Conservation (phyloP, 2,329 filamentous ascomycete genomes). For the Ploettnerulaceae sp. region DNA sequence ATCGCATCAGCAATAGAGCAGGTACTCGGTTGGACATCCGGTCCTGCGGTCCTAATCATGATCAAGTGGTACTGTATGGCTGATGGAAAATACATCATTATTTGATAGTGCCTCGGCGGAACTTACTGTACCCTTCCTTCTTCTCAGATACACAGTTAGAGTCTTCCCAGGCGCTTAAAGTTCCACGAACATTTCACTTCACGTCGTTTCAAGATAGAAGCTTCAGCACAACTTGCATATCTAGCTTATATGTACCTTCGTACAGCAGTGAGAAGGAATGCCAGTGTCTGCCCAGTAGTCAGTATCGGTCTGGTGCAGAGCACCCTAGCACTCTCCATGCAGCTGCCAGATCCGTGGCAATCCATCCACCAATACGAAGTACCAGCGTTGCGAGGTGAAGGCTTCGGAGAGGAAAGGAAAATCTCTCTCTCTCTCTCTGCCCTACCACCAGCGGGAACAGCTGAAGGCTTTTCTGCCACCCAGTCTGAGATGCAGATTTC, state of each 20-base stretch:
- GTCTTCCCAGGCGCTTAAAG: too few species aligned
- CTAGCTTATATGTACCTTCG: too few species aligned
- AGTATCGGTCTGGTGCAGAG: background rate
- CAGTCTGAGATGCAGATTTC: conserved; percentile 2
- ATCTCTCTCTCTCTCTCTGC: background rate
- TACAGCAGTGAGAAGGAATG: background rate
- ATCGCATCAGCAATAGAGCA: too few species aligned
- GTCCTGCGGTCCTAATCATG: too few species aligned
- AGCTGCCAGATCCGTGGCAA: background rate
- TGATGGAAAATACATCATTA: too few species aligned
- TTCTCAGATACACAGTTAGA: too few species aligned
- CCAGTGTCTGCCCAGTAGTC: background rate
- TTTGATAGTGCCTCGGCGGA: too few species aligned
- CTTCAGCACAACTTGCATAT: too few species aligned
- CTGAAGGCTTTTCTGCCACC: background rate
- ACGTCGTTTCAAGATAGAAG: too few species aligned
- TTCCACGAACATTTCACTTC: too few species aligned
- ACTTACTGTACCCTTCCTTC: too few species aligned
- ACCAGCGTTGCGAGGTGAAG: background rate
- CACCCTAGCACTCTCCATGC: background rate
- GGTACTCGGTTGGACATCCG: conserved; percentile 1
- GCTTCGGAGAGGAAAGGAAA: background rate
- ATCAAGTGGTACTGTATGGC: too few species aligned
- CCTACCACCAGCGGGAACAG: background rate
- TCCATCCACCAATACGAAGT: background rate